A percentile compares a stretch with the other conserved stretches of the same genome.
These are phyloP conservation scores for Ceratocystis alfenasii DNA, from an alignment of 2,329 filamentous ascomycete species.

Conservation along the genomic window DNA sequence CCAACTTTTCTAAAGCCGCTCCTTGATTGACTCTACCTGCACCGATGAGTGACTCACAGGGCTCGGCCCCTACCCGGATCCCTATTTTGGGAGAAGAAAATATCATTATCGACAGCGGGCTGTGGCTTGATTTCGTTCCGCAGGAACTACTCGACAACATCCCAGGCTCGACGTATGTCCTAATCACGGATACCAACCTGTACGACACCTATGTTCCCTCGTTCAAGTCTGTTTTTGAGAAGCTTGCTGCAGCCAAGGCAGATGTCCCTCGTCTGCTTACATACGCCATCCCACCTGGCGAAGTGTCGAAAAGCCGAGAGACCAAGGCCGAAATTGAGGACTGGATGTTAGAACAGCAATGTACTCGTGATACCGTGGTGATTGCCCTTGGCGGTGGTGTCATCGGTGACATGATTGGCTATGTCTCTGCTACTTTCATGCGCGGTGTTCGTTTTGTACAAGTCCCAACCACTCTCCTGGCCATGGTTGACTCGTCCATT, in stretches of 20 bases:
- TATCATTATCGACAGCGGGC: slow-evolving; percentile 82
- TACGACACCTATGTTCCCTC: slow-evolving; percentile 64
- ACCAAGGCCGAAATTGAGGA: slow-evolving; percentile 95
- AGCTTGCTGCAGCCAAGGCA: slow-evolving; percentile 26
- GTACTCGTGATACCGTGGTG: slow-evolving; percentile 86
- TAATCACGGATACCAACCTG: slow-evolving; percentile 94
- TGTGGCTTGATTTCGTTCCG: slow-evolving; percentile 74
- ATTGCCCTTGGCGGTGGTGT: slow-evolving; percentile 92
- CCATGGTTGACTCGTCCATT: slow-evolving; percentile 98
- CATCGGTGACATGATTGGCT: slow-evolving; percentile 96
- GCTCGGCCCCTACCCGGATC: slow-evolving; percentile 31
- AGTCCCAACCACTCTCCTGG: slow-evolving; percentile 83
- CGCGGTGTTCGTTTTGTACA: slow-evolving; percentile 91
- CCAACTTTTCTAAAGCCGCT: background rate
- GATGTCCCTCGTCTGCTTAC: slow-evolving; percentile 59
- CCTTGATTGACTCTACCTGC: background rate
- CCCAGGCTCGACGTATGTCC: slow-evolving; percentile 79
- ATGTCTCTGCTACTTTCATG: slow-evolving; percentile 97
- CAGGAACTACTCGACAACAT: slow-evolving; percentile 68
- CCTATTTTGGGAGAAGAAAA: slow-evolving; percentile 77
- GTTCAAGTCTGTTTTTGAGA: slow-evolving; percentile 44
- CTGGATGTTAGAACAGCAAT: slow-evolving; percentile 87
- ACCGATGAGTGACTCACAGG: slow-evolving; percentile 10
- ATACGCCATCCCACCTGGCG: slow-evolving; percentile 78
- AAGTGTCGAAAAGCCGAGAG: slow-evolving; percentile 83